Evolutionary conservation across 352 stramenopile species (phyloP).

Genomic region (Pythium scleroteichum): DNA sequence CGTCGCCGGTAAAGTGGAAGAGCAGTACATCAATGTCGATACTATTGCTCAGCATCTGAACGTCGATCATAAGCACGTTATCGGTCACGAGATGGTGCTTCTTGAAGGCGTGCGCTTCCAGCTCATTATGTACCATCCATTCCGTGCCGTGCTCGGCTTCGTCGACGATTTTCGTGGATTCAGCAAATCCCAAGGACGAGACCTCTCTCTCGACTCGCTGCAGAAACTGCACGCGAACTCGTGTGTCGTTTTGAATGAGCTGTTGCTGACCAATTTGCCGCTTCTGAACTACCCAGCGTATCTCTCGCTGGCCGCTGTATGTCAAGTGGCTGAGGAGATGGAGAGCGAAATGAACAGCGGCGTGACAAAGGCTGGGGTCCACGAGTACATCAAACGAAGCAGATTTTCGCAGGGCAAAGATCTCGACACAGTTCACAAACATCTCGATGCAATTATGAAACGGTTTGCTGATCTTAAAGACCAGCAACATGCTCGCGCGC

Average conservation of each 20-base stretch:
- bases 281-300: conserved; percentile 67
- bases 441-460: conserved; percentile 40
- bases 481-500: conserved; percentile 33
- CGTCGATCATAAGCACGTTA: conserved; percentile 85
- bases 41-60: conserved; percentile 81
- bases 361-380: conserved; percentile 39
- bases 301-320: conserved; percentile 67
- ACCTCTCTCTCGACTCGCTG: conserved; percentile 60
- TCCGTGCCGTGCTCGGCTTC: conserved; percentile 79
- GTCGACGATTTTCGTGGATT: conserved; percentile 82
- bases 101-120: conserved; percentile 88
- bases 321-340: conserved; percentile 58
- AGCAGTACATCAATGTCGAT: conserved; percentile 90
- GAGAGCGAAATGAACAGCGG: conserved; percentile 25
- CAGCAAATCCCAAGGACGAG: conserved; percentile 58
- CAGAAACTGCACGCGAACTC: conserved; percentile 82
- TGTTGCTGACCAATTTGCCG: conserved; percentile 74
- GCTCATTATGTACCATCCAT: conserved; percentile 89
- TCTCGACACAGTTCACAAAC: conserved; percentile 34
- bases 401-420: conserved; percentile 67
- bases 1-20: conserved; percentile 87
- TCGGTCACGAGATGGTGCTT: conserved; percentile 87
- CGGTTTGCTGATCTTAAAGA: conserved; percentile 40
- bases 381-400: conserved; percentile 68
- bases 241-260: conserved; percentile 69